Evolutionary conservation across 1,139 yeast species (phyloP), one percentile per base, ranked within the genome.

Genomic region (Kluyveromyces sp.): DNA sequence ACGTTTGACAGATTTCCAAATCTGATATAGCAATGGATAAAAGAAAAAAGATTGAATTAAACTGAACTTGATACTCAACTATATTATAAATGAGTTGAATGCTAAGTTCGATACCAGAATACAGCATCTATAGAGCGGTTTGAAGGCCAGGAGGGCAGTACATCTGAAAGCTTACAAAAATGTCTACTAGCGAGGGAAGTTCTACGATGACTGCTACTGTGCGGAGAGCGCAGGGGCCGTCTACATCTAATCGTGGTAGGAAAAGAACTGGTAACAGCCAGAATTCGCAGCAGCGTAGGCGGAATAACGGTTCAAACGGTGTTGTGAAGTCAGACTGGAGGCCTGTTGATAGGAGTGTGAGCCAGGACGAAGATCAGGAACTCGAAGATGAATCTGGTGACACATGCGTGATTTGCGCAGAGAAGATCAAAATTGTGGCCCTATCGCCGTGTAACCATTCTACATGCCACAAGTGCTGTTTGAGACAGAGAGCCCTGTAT

Each of bases 401-500:
- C 22, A 63, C 69, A 22, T 89, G 97, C 68, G 65, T 88, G 33
- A 86, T 92, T 46, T 92, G 99, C 68, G 94, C 97, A 1, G 83
- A 85, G 40, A 69, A 67, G 36, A 71, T 88, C 35, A 56, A 54
- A 18, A 75, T 73, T 56, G 79, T 80, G 2, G 85, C 95, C 0
- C 63, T 83, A 13, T 77, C 92, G 2, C 85, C 89, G 1, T 92
- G 99, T 65, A 81, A 81, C 54, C 97, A 92, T 60, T 73, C 73
- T 19, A 80, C 89, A 0, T 92, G 99, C 63, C 88, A 87, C 60
- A 67, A 65, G 44, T 92, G 99, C 68, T 73, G 88, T 0, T 76
- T 89, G 54, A 73, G 96, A 52, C 87, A 88, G 57, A 71, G 96
- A 37, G 92, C 88, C 0, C 67, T 89, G 25, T 88, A 84, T 65